Percentiles rank a stretch among this genome's conserved stretches.
Conservation (phyloP, 2,329 filamentous ascomycete genomes). For the Pestalotiopsis sp. region DNA sequence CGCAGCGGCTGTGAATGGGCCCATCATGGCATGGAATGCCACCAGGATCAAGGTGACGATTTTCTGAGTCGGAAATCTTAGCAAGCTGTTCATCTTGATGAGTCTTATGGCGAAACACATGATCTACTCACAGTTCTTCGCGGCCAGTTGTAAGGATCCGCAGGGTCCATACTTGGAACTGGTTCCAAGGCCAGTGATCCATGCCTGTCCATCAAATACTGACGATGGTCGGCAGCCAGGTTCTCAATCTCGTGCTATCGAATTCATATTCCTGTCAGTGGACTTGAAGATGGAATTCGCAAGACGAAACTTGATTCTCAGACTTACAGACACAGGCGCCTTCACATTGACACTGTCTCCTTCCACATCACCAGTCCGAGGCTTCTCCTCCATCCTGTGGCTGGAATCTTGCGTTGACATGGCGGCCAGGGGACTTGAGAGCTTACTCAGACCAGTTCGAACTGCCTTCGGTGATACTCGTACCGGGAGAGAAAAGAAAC, state of each 20-base stretch:
- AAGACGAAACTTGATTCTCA: background rate
- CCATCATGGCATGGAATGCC: slow-evolving; percentile 60
- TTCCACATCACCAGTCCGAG: background rate
- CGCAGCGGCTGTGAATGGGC: slow-evolving; percentile 54
- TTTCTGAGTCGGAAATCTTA: slow-evolving; percentile 42
- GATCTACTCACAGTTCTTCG: slow-evolving; percentile 43
- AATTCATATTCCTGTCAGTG: background rate
- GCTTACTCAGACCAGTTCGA: background rate
- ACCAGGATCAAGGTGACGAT: slow-evolving; percentile 53
- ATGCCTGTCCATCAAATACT: slow-evolving; percentile 54
- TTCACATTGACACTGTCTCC: background rate
- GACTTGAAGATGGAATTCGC: background rate
- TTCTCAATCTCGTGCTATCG: slow-evolving; percentile 12
- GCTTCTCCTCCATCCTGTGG: slow-evolving; percentile 3
- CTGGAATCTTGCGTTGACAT: background rate
- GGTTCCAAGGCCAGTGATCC: slow-evolving; percentile 58
- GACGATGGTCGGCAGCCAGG: slow-evolving; percentile 44
- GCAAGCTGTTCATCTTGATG: background rate
- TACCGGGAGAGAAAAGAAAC: background rate
- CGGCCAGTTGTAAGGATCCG: slow-evolving; percentile 60
- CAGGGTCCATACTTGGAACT: slow-evolving; percentile 49
- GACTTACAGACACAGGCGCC: slow-evolving; percentile 5
- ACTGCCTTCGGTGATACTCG: background rate
- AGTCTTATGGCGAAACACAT: background rate
- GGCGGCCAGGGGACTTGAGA: background rate